Evolutionary conservation across 106 monocot genomes (phyloP), one percentile per base, ranked within the genome.

Genomic region (Hemerocallis citrina): DNA sequence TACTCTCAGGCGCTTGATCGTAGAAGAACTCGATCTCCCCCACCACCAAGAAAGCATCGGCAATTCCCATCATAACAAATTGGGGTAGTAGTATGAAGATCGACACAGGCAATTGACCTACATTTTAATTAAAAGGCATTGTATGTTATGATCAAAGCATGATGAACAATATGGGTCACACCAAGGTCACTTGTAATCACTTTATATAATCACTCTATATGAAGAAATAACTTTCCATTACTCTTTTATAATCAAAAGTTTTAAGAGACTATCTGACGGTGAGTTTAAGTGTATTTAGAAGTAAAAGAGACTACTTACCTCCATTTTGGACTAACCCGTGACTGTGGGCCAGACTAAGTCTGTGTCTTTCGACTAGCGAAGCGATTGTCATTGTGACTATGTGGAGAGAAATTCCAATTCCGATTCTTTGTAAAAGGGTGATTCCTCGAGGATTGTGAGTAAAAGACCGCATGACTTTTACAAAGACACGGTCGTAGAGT

Each of bases 1-100:
- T 81, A 57, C 75, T 58, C 16, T 75, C 71, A 1, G 80, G 80
- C 7, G 80, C 72, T 58, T 81, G 80, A 57, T 81, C 72, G 36
- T 81, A 81, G 71, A 81, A 81, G 39, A 81, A 81, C 36, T 82
- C 76, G 10, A 65, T 65, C 64, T 64, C 52, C 31, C 68, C 67
- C 1, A 49, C 49, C 3, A 41, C 44, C 44, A 68, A 9, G 46
- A 68, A 68, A 37, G 68, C 34, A 47, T 68, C 68, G 17, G 68
- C 56, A 22, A 68, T 10, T 6, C 68, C 68, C 68, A 68, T 68
- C 12, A 68, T 41, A n/a, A 46, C 34, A 10, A 58, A 68, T 12
- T 68, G 68, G 1, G 68, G 68, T 6, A 68, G 58, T 1, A 68
- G 57, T 14, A 68, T 45, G 11, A 57, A 68, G 40, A 68, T 68